A percentile compares a stretch with the other conserved stretches of the same genome.
phyloP scores from a whole-genome alignment of 352 stramenopile genomes.

The Globisporangium splendens region DNA sequence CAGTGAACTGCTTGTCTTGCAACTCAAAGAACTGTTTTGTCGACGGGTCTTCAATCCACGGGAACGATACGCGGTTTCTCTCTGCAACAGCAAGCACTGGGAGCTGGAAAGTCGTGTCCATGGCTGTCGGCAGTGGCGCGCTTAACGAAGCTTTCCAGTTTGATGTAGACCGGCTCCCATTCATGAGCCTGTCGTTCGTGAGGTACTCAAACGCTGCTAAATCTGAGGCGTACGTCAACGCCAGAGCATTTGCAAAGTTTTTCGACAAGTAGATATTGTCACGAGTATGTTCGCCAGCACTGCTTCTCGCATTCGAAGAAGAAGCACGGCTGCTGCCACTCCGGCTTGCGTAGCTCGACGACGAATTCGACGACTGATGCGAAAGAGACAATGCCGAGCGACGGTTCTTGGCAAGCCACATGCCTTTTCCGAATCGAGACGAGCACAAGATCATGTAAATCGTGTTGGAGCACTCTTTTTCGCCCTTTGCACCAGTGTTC shows the following conservation, averaged over 20 bases:
- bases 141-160: background rate
- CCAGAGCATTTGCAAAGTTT: slow-evolving; percentile 62
- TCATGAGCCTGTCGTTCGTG: background rate
- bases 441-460: slow-evolving; percentile 78
- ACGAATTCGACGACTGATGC: no score
- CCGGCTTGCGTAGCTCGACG: slow-evolving; percentile 8
- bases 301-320: slow-evolving; percentile 3
- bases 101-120: slow-evolving; percentile 33
- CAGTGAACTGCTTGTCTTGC: slow-evolving; percentile 38
- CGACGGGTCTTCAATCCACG: slow-evolving; percentile 44
- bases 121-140: slow-evolving; percentile 9
- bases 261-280: slow-evolving; percentile 62
- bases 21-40: slow-evolving; percentile 44
- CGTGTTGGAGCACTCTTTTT: slow-evolving; percentile 14
- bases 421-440: slow-evolving; percentile 75
- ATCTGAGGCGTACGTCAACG: slow-evolving; percentile 66
- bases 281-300: slow-evolving; percentile 14
- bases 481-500: slow-evolving; percentile 5
- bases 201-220: slow-evolving; percentile 43
- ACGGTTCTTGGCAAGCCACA: slow-evolving; percentile 64
- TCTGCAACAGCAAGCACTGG: slow-evolving; percentile 38
- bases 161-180: background rate
- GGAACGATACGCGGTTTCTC: slow-evolving; percentile 28
- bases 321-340: slow-evolving; percentile 4
- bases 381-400: slow-evolving; percentile 10